Percentiles rank a stretch among this genome's conserved stretches.
These are phyloP conservation scores for Suillus americanus DNA, from an alignment of 768 basidiomycete species.

Conservation along the genomic window DNA sequence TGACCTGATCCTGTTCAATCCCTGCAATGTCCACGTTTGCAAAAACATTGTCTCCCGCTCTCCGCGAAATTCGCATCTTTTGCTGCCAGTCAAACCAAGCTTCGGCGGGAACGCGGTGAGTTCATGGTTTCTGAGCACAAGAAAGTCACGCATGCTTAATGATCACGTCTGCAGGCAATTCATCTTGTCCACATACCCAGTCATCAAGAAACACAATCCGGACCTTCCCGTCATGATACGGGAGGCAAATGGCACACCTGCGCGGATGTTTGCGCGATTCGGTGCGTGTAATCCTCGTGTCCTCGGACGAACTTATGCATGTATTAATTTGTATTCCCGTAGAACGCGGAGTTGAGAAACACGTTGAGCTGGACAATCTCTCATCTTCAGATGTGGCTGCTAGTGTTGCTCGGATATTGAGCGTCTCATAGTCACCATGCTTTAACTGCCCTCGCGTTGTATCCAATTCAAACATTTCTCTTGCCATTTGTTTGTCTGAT, in stretches of 20 bases:
- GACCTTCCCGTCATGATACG: slow-evolving; percentile 83
- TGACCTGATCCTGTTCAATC: slow-evolving; percentile 17
- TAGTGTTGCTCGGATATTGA: slow-evolving; percentile 65
- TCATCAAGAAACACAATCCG: slow-evolving; percentile 80
- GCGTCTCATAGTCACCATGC: slow-evolving; percentile 20
- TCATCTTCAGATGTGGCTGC: slow-evolving; percentile 69
- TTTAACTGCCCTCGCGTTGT: background rate
- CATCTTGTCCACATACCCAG: slow-evolving; percentile 69
- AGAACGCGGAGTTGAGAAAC: slow-evolving; percentile 82
- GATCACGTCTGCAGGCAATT: slow-evolving; percentile 59
- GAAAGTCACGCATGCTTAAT: background rate
- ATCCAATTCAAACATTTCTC: slow-evolving; percentile 2
- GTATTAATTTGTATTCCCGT: slow-evolving; percentile 16
- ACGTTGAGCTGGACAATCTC: slow-evolving; percentile 78
- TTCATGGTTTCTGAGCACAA: slow-evolving; percentile 8
- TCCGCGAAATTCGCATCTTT: slow-evolving; percentile 79
- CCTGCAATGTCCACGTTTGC: slow-evolving; percentile 60
- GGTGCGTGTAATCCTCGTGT: slow-evolving; percentile 50
- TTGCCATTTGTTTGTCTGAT: background rate
- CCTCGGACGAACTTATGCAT: slow-evolving; percentile 8
- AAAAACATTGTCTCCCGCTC: slow-evolving; percentile 71
- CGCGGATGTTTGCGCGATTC: slow-evolving; percentile 81
- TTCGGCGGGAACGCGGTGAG: slow-evolving; percentile 78
- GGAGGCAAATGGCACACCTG: slow-evolving; percentile 77
- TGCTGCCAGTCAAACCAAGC: slow-evolving; percentile 76